These are phyloP conservation scores for Podosphaera aphanis DNA, from an alignment of 2,329 filamentous ascomycete genomes.

Conservation along the genomic window DNA sequence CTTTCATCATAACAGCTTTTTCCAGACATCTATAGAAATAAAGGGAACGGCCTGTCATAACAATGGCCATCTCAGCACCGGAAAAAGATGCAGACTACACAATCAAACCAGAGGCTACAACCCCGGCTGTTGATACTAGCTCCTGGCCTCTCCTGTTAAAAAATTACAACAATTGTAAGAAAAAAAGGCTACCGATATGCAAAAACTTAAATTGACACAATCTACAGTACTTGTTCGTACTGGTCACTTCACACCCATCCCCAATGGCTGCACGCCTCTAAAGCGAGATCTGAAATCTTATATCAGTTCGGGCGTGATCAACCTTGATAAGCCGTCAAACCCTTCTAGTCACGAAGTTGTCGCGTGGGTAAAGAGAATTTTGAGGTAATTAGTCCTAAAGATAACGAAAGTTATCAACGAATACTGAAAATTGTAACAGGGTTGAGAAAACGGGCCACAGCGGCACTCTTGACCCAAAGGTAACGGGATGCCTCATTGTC, in stretches of 20 bases:
- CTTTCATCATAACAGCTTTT: too few species aligned
- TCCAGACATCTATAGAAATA: not conserved
- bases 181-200: not conserved
- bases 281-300: constrained; percentile 94
- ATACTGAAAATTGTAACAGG: constrained; percentile 21
- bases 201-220: constrained; percentile 1
- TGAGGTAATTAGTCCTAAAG: constrained; percentile 33
- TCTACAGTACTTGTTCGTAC: constrained; percentile 65
- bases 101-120: constrained; percentile 77
- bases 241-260: constrained; percentile 91
- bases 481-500: constrained; percentile 85
- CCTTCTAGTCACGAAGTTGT: constrained; percentile 97
- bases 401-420: too few species aligned
- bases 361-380: constrained; percentile 95
- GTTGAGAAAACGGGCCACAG: constrained; percentile 96
- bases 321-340: constrained; percentile 93
- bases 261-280: constrained; percentile 71
- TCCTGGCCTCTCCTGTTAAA: constrained; percentile 84
- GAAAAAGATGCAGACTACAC: constrained; percentile 45
- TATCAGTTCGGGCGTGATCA: constrained; percentile 92
- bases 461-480: constrained; percentile 92
- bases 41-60: constrained; percentile 7
- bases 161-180: constrained; percentile 80
- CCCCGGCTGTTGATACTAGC: constrained; percentile 62
- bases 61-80: constrained; percentile 24